Evolutionary conservation across 2,329 filamentous ascomycete species (phyloP), one percentile per base, ranked within the genome.

Genomic region (Shiraia bambusicola): DNA sequence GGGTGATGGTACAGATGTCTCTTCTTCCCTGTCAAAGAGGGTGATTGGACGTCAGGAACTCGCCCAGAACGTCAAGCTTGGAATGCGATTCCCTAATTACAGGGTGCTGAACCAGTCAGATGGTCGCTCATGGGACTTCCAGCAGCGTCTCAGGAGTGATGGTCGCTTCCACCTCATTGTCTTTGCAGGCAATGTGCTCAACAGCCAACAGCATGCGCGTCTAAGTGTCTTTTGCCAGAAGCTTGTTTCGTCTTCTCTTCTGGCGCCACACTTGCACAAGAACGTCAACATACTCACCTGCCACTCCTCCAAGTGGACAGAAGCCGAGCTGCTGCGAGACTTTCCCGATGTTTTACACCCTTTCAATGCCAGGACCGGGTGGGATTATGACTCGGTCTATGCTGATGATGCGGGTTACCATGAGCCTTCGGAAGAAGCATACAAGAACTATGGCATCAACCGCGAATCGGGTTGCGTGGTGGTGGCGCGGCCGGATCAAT

Each of bases 401-500:
- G 73, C 72, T 19, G 74, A 76, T 40, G 74, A 75, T 39, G 65
- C 62, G 48, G 69, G 63, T 43, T 72, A 72, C 43, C 66, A 72
- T 44, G 64, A 71, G 45, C 71, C 70, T 7, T 68, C 68, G 56
- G 72, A 67, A 1, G 62, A 73, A 40, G 69, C 73, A 15, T 78
- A 86, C 54, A 69, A 76, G 41, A 74, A 73, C 3, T 84, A 82
- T 42, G 84, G 82, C 0, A 71, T 88, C 2, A 73, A 81, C 49
- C 60, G 51, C 13, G 69, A 76, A 38, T 64, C 66, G 14, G 84
- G 84, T 0, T 81, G 79, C 47, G 67, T 82, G 3, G 76, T 86
- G 0, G 69, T 83, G 1, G 69, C 83, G 2, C 66, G 86, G 34
- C 86, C 85, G 2, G 86, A 88, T 69, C 82, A 85, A 58, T 83